phyloP scores from a whole-genome alignment of 495 filamentous ascomycete species.

The Penicillium odoratum region DNA sequence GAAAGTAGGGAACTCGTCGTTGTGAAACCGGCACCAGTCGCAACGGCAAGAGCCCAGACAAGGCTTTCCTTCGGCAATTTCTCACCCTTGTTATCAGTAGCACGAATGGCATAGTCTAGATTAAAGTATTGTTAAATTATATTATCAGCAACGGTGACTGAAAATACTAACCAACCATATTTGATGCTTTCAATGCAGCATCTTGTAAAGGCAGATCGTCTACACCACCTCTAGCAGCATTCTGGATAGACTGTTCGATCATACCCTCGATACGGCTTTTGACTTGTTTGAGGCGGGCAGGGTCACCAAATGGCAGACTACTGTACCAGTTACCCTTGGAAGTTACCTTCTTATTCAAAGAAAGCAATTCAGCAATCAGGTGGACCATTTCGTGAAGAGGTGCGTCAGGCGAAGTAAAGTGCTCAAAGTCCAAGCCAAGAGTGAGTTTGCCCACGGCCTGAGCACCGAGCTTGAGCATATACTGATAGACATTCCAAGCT shows the following conservation, averaged over 20 bases:
- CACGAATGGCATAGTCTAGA: slow-evolving; percentile 46
- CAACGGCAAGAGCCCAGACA: slow-evolving; percentile 25
- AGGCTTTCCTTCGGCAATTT: slow-evolving; percentile 42
- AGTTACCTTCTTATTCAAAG: slow-evolving; percentile 52
- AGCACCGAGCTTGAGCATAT: slow-evolving; percentile 56
- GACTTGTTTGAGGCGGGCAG: slow-evolving; percentile 30
- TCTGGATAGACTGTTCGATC: slow-evolving; percentile 35
- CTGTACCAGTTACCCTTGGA: slow-evolving; percentile 47
- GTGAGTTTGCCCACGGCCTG: slow-evolving; percentile 51
- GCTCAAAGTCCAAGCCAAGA: slow-evolving; percentile 50
- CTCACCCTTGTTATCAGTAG: slow-evolving; percentile 50
- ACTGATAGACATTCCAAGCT: slow-evolving; percentile 57
- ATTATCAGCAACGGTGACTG: too few species aligned
- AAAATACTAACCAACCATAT: slow-evolving; percentile 1
- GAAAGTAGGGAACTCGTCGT: slow-evolving; percentile 33
- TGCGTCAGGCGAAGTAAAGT: slow-evolving; percentile 44
- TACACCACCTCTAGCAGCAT: slow-evolving; percentile 25
- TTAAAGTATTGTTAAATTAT: too few species aligned
- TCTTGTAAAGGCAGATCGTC: slow-evolving; percentile 47
- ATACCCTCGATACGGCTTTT: slow-evolving; percentile 25
- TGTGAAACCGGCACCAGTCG: slow-evolving; percentile 29
- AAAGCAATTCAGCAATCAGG: slow-evolving; percentile 36
- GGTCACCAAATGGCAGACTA: slow-evolving; percentile 51
- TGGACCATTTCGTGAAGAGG: slow-evolving; percentile 38
- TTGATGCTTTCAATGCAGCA: slow-evolving; percentile 44